phyloP scores from a whole-genome alignment of 805 yeast species.

The Candida chilensis region DNA sequence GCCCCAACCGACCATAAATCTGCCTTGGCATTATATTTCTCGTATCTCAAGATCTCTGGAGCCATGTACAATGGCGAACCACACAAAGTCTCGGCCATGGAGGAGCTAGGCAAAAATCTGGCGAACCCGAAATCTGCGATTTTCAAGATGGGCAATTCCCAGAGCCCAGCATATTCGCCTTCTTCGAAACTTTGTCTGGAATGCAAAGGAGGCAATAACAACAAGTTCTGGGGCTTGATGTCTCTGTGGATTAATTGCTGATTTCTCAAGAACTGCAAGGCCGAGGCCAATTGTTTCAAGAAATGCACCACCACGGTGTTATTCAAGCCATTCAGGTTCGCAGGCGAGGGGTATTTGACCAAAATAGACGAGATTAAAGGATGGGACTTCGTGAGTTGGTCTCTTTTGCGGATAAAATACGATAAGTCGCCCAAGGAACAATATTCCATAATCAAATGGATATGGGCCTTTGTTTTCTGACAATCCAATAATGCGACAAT shows the following conservation, averaged over 20 bases:
- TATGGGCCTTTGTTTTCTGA: constrained; percentile 63
- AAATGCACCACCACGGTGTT: constrained; percentile 74
- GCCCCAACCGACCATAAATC: constrained; percentile 99
- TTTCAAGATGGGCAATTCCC: constrained; percentile 85
- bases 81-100: constrained; percentile 94
- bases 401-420: constrained; percentile 70
- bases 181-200: constrained; percentile 51
- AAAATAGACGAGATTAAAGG: constrained; percentile 73
- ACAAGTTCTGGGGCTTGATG: constrained; percentile 84
- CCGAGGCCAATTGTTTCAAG: constrained; percentile 76
- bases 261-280: constrained; percentile 71
- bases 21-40: constrained; percentile 94
- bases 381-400: constrained; percentile 61
- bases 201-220: constrained; percentile 76
- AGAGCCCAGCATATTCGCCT: constrained; percentile 60
- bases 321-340: constrained; percentile 69
- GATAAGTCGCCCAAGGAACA: constrained; percentile 94
- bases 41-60: constrained; percentile 90
- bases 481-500: constrained; percentile 83
- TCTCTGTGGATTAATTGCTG: constrained; percentile 90
- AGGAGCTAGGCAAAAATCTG: constrained; percentile 82
- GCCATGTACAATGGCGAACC: constrained; percentile 99
- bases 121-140: constrained; percentile 99
- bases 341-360: constrained; percentile 76
- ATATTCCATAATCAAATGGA: constrained; percentile 91